These are phyloP conservation scores for Corrigiola litoralis DNA, from an alignment of 179 eudicot genomes.

Conservation along the genomic window DNA sequence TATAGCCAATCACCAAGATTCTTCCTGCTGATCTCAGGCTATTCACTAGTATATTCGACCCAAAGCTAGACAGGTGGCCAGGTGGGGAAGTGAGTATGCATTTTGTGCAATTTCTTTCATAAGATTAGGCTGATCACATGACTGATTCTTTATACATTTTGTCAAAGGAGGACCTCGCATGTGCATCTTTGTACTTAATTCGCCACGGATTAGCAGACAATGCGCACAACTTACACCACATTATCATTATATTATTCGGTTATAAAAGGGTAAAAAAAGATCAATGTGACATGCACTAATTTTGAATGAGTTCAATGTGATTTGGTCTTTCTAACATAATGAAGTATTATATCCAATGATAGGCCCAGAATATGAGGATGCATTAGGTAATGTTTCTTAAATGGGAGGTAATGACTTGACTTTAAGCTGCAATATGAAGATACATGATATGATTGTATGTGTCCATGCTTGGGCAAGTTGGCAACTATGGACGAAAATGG, in stretches of 20 bases:
- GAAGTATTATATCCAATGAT: not conserved
- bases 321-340: not conserved
- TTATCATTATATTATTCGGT: no score
- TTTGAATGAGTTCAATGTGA: not conserved
- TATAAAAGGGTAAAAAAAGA: no score
- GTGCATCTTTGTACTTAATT: no score
- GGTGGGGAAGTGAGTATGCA: not conserved
- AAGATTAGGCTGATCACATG: no score
- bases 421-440: not conserved
- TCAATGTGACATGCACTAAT: no score
- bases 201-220: no score
- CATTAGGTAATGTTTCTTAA: not conserved
- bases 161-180: no score
- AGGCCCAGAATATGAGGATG: not conserved
- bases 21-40: not conserved
- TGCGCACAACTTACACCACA: no score
- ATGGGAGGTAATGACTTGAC: not conserved
- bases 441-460: not conserved
- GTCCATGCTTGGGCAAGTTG: not conserved
- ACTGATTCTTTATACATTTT: no score
- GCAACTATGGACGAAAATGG: not conserved
- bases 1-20: constrained; percentile 1
- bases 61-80: not conserved
- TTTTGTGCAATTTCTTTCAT: no score
- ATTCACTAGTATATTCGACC: not conserved